A percentile compares a stretch with the other conserved stretches of the same genome.
phyloP scores from a whole-genome alignment of 192 early-diverging fungal species.

The Umbelopsis sp. region DNA sequence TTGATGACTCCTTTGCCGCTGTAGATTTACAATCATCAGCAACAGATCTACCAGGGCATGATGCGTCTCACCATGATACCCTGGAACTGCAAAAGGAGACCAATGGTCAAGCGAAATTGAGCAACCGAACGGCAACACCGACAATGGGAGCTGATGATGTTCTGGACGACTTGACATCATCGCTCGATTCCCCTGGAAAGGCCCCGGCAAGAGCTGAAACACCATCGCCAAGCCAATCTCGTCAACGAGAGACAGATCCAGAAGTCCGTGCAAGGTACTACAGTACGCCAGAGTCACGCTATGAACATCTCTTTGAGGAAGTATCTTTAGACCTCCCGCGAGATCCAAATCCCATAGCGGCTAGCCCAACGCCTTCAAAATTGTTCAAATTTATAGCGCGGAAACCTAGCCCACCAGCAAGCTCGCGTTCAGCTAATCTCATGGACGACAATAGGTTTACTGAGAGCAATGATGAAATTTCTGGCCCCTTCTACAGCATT shows the following conservation, averaged over 20 bases:
- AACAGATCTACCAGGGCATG: neutral
- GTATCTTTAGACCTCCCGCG: conserved; percentile 44
- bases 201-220: neutral
- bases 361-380: conserved; percentile 13
- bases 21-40: conserved; percentile 4
- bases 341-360: conserved; percentile 4
- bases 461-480: conserved; percentile 25
- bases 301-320: conserved; percentile 47
- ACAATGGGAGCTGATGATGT: conserved; percentile 23
- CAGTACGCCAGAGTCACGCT: conserved; percentile 12
- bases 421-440: too few relatives aligned
- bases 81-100: neutral
- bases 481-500: conserved; percentile 43
- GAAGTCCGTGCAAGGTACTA: conserved; percentile 1
- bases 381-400: conserved; percentile 37
- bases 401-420: conserved; percentile 6
- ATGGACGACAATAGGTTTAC: neutral
- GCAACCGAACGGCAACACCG: neutral
- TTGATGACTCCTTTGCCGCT: neutral
- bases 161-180: conserved; percentile 29
- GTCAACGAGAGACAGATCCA: neutral
- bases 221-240: conserved; percentile 2
- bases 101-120: neutral
- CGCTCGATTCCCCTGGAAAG: neutral
- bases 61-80: neutral